Evolutionary conservation across 2,329 filamentous ascomycete genomes (phyloP).

Genomic region (Xylaria sp.): DNA sequence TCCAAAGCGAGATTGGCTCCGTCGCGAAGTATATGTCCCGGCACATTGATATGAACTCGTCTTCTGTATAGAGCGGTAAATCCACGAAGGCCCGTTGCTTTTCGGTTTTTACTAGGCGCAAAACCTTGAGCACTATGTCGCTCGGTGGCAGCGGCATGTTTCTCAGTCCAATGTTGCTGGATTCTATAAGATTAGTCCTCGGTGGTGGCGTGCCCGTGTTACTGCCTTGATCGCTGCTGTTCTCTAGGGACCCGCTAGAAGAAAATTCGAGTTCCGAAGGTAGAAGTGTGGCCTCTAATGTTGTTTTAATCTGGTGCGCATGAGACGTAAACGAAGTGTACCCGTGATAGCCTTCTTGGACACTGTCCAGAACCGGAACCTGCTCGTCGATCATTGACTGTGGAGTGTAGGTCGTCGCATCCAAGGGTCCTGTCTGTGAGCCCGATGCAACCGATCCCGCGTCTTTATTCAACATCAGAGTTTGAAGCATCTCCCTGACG

Average conservation of each 20-base stretch:
- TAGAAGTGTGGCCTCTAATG: constrained; percentile 41
- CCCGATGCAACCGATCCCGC: not conserved
- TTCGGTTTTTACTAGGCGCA: constrained; percentile 43
- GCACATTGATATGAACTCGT: constrained; percentile 46
- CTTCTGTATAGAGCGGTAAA: constrained; percentile 41
- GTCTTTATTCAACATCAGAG: constrained; percentile 37
- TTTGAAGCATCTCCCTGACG: constrained; percentile 45
- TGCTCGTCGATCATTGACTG: constrained; percentile 46
- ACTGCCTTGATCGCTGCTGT: constrained; percentile 12
- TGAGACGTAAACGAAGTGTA: constrained; percentile 48
- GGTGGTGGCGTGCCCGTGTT: constrained; percentile 13
- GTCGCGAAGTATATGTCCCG: constrained; percentile 47
- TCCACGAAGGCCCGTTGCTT: constrained; percentile 48
- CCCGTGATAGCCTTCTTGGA: constrained; percentile 45
- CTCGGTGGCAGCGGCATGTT: constrained; percentile 44
- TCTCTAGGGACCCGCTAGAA: constrained; percentile 16
- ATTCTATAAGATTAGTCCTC: not conserved
- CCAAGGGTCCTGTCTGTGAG: constrained; percentile 8
- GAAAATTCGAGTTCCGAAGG: constrained; percentile 38
- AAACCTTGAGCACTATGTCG: constrained; percentile 44
- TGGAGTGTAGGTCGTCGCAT: constrained; percentile 36
- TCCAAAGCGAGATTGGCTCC: constrained; percentile 45
- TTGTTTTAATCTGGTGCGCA: constrained; percentile 39
- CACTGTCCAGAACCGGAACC: constrained; percentile 40
- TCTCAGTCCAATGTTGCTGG: constrained; percentile 33